Evolutionary conservation across 148 eudicot genomes (phyloP), one percentile per base, ranked within the genome.

Genomic region (Bassia scoparia): DNA sequence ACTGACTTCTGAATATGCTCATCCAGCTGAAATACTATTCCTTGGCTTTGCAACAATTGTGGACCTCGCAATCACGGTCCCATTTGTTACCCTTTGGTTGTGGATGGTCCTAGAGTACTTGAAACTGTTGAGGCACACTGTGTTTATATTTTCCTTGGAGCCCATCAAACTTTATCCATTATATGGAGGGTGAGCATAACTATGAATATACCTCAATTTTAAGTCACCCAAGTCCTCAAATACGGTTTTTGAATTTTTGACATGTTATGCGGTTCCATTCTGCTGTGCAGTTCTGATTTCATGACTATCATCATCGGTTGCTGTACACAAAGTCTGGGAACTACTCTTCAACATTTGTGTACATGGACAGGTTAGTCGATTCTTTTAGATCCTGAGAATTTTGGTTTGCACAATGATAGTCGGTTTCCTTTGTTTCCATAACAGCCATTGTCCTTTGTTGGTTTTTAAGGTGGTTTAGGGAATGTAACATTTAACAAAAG

Each of bases 111-210:
- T 94, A n/a, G 98, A 88, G 97, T 94, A 64, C 86, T 94, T 50
- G 97, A 94, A 85, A 94, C 98, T 8, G 97, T 94, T 74, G 98
- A 94, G 80, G 98, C 97, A 67, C 98, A 93, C 67, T 89, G 92
- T 72, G 96, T 97, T 69, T 93, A 90, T 70, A 90, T 85, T 93
- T 93, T 60, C 98, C 97, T 2, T 93, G 97, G 95, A 93, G 98
- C 84, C 90, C 81, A 54, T 90, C 97, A 68, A 93, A 93, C 77
- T 93, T 87, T 64, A 65, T 90, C 97, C 97, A 26, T 72, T 93
- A 75, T 93, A 90, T 84, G 98, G 97, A 46, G 97, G 95, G 98
- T 93, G 63, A 78, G 94, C 60, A 70, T n/a, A n/a, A n/a, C n/a
- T 67, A 56, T 73, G 41, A 61, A 69, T 58, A 30, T 17, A 14